These are phyloP conservation scores for Sclerotinia glacialis DNA, from an alignment of 2,329 filamentous ascomycete genomes.

Conservation along the genomic window DNA sequence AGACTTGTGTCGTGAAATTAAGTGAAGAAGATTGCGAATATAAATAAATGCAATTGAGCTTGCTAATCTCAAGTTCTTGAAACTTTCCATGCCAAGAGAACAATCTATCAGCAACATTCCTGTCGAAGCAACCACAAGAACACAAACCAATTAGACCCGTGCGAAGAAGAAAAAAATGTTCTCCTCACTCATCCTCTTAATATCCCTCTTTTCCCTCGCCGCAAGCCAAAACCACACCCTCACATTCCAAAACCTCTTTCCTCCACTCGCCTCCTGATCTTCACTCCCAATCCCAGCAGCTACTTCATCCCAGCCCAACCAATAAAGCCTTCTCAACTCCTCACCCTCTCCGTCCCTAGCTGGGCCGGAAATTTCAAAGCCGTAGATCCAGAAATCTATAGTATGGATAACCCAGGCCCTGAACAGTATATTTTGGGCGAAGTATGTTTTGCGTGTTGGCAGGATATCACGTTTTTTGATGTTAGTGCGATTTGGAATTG, in stretches of 20 bases:
- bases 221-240: conserved; percentile 1
- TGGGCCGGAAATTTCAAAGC: conserved; percentile 14
- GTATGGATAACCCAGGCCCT: background rate
- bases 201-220: background rate
- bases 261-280: background rate
- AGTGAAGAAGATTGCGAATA: background rate
- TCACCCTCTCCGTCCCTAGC: background rate
- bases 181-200: background rate
- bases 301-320: background rate
- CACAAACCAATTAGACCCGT: background rate
- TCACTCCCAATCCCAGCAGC: background rate
- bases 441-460: conserved; percentile 14
- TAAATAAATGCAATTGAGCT: background rate
- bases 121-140: background rate
- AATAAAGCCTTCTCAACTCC: background rate
- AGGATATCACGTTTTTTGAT: conserved; percentile 1
- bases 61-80: background rate
- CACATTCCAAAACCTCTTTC: conserved; percentile 15
- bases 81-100: background rate
- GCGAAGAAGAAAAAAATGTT: background rate
- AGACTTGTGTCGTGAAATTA: no score
- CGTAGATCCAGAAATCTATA: background rate
- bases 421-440: background rate
- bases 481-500: conserved; percentile 18
- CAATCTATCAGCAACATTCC: background rate